Evolutionary conservation across 2,329 filamentous ascomycete genomes (phyloP).

Genomic region (Dryadomyces quercivorus): DNA sequence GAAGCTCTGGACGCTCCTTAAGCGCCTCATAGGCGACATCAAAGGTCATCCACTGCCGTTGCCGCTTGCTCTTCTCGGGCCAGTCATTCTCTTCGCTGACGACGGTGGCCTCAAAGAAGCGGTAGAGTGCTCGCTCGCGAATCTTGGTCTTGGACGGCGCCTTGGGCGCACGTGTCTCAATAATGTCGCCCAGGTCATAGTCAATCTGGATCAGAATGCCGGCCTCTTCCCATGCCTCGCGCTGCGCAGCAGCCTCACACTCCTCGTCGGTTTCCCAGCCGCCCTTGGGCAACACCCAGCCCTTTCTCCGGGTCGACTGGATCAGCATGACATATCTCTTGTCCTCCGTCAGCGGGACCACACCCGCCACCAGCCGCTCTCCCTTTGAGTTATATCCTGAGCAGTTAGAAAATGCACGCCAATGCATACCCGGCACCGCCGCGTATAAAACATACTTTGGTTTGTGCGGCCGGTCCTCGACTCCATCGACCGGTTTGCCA

Average conservation of each 20-base stretch:
- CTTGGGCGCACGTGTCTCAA: conserved; percentile 73
- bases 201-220: conserved; percentile 79
- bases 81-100: conserved; percentile 74
- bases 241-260: conserved; percentile 69
- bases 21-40: conserved; percentile 68
- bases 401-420: neutral
- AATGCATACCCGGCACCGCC: neutral
- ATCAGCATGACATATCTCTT: conserved; percentile 85
- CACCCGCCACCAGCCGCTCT: conserved; percentile 87
- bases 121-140: conserved; percentile 51
- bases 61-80: conserved; percentile 89
- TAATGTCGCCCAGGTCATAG: conserved; percentile 75
- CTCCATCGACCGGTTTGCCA: conserved; percentile 48
- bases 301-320: conserved; percentile 78
- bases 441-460: conserved; percentile 54
- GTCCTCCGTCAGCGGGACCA: conserved; percentile 80
- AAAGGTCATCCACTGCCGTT: conserved; percentile 82
- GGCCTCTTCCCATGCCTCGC: conserved; percentile 97
- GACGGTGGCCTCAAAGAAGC: conserved; percentile 83
- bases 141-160: conserved; percentile 39
- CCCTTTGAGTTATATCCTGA: conserved; percentile 84
- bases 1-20: conserved; percentile 68
- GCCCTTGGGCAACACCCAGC: conserved; percentile 95
- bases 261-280: conserved; percentile 95
- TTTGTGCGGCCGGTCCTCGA: conserved; percentile 67